These are phyloP conservation scores for Vickermania spadyakhi DNA, from an alignment of 208 protist genomes.

Conservation along the genomic window DNA sequence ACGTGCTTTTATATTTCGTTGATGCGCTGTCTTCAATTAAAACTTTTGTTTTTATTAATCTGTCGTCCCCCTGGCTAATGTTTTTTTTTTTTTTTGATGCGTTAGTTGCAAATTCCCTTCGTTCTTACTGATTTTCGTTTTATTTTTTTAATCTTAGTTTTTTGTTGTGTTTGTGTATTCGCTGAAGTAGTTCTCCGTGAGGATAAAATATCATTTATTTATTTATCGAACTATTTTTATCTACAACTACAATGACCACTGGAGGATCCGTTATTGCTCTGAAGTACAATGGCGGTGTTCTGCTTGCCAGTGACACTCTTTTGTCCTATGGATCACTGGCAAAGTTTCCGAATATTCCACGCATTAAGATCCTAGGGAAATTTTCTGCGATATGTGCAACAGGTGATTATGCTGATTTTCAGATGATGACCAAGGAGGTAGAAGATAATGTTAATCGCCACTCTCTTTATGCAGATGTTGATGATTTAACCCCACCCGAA, in stretches of 20 bases:
- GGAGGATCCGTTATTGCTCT: conserved; percentile 95
- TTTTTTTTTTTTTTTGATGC: too few relatives aligned
- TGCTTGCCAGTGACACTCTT: conserved; percentile 94
- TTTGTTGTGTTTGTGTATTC: conserved; percentile 6
- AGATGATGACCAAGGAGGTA: conserved; percentile 79
- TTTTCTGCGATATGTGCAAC: conserved; percentile 87
- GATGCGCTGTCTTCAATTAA: too few relatives aligned
- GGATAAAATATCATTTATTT: background rate
- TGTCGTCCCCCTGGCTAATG: too few relatives aligned
- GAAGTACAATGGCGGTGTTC: conserved; percentile 96
- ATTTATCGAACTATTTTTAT: too few relatives aligned
- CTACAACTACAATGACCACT: conserved; percentile 79
- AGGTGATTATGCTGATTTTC: conserved; percentile 97
- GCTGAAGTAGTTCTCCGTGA: conserved; percentile 3
- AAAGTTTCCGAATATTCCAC: conserved; percentile 90
- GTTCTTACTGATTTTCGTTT: background rate
- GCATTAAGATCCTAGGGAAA: conserved; percentile 84
- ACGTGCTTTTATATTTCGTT: too few relatives aligned
- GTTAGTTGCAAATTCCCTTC: too few relatives aligned
- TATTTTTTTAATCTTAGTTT: conserved; percentile 7
- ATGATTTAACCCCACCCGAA: conserved; percentile 69
- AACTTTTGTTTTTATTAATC: too few relatives aligned
- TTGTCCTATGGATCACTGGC: conserved; percentile 96
- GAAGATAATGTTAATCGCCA: conserved; percentile 73
- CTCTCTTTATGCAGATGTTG: conserved; percentile 67